A percentile compares a stretch with the other conserved stretches of the same genome.
Conservation (phyloP, 176 grass and related monocot species). For the Rhynchospora tenuis region DNA sequence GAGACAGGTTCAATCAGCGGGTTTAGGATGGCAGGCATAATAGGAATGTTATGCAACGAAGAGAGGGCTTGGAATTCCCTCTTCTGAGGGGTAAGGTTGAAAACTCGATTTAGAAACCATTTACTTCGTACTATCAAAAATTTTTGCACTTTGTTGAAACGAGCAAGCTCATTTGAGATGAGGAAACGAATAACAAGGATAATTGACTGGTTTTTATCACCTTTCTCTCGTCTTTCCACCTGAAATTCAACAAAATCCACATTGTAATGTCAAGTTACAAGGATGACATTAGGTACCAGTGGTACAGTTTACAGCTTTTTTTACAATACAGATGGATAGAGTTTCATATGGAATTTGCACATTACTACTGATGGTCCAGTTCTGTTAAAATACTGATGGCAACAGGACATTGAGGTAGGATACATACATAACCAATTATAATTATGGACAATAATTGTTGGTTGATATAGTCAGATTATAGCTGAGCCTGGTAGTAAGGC, state of each 20-base stretch:
- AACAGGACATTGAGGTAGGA: neutral
- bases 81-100: slow-evolving; percentile 87
- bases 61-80: slow-evolving; percentile 93
- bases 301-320: neutral
- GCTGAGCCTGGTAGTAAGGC: neutral
- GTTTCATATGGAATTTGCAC: neutral
- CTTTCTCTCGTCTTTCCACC: slow-evolving; percentile 75
- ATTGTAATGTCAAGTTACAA: too few relatives aligned
- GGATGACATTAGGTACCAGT: neutral
- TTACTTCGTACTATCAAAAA: slow-evolving; percentile 85
- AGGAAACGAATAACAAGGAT: slow-evolving; percentile 74
- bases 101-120: slow-evolving; percentile 74
- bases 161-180: slow-evolving; percentile 54
- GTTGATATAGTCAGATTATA: neutral
- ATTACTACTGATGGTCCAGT: neutral
- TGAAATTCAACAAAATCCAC: slow-evolving; percentile 30
- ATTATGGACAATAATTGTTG: neutral
- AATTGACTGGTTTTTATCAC: slow-evolving; percentile 54
- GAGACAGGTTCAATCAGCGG: slow-evolving; percentile 35
- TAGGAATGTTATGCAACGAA: slow-evolving; percentile 76
- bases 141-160: slow-evolving; percentile 75
- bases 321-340: neutral
- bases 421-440: neutral
- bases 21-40: slow-evolving; percentile 81
- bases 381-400: neutral